Base-by-base conservation (phyloP, 352 stramenopile genomes). In the Pythium insidiosum region DNA sequence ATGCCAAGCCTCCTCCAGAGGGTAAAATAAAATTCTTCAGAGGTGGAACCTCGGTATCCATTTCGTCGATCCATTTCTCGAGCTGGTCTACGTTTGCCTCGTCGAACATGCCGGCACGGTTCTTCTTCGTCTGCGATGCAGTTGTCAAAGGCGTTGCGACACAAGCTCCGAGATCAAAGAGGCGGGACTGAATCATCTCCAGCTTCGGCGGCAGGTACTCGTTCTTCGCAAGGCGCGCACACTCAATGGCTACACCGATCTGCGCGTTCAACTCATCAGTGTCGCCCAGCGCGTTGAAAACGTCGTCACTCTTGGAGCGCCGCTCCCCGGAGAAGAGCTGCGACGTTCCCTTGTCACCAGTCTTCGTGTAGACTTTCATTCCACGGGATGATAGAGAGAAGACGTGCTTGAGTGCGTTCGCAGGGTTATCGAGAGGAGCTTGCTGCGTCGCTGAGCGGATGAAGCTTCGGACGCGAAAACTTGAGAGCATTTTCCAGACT, bases 331-430 rank as follows among this genome's bases (percentile, higher is more conserved):
- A 95, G 62, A 94, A 96, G 41, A 96, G 74, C 58, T 88, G 83
- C 36, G 86, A 96, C 46, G 82, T 93, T 40, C 86, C 88, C 53
- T 95, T 97, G 63, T 97, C 88, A 31, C 88, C 88, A 0, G 86
- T 95, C 45, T 90, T 89, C 28, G 88, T 97, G 72, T 97, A 97
- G 39, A 96, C 81, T 58, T 94, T 94, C 73, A 93, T 88, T n/a
- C n/a, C n/a, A n/a, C n/a, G n/a, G n/a, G n/a, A n/a, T n/a, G n/a
- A n/a, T n/a, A n/a, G n/a, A n/a, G n/a, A n/a, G n/a, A n/a, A n/a
- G n/a, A n/a, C n/a, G n/a, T n/a, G n/a, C n/a, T n/a, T n/a, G n/a
- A n/a, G n/a, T n/a, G n/a, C n/a, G n/a, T n/a, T n/a, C n/a, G n/a
- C n/a, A n/a, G n/a, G n/a, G n/a, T n/a, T n/a, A n/a, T n/a, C n/a